phyloP scores from a whole-genome alignment of 148 eudicot species.

The Rhododendron ovatum region DNA sequence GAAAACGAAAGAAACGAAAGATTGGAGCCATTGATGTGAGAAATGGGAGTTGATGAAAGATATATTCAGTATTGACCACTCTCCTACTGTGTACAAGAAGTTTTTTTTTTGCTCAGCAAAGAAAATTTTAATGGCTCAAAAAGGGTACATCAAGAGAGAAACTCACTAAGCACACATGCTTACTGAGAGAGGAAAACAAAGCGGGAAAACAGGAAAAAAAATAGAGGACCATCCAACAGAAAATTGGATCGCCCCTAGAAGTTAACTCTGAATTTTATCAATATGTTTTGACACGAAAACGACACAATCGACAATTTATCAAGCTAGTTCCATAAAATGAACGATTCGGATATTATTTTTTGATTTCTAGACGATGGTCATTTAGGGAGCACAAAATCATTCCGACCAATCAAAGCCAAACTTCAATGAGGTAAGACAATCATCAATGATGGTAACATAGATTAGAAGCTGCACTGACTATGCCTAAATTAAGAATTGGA shows the following conservation, averaged over 20 bases:
- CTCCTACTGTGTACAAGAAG: not conserved
- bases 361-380: not conserved
- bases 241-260: too few relatives aligned
- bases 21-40: not conserved
- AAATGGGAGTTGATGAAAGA: not conserved
- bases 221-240: too few relatives aligned
- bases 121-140: too few relatives aligned
- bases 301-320: not conserved
- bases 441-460: not conserved
- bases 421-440: not conserved
- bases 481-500: not conserved
- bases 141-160: too few relatives aligned
- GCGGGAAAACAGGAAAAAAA: too few relatives aligned
- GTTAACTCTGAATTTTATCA: not conserved
- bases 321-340: too few relatives aligned
- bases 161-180: too few relatives aligned
- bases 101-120: too few relatives aligned
- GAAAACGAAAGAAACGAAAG: not conserved
- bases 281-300: too few relatives aligned
- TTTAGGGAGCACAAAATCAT: not conserved
- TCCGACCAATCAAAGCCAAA: not conserved
- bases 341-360: too few relatives aligned
- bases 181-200: too few relatives aligned
- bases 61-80: not conserved
- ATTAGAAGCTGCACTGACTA: not conserved